These are phyloP conservation scores for Arthrocladium fulminans DNA, from an alignment of 2,329 filamentous ascomycete genomes.

Conservation along the genomic window DNA sequence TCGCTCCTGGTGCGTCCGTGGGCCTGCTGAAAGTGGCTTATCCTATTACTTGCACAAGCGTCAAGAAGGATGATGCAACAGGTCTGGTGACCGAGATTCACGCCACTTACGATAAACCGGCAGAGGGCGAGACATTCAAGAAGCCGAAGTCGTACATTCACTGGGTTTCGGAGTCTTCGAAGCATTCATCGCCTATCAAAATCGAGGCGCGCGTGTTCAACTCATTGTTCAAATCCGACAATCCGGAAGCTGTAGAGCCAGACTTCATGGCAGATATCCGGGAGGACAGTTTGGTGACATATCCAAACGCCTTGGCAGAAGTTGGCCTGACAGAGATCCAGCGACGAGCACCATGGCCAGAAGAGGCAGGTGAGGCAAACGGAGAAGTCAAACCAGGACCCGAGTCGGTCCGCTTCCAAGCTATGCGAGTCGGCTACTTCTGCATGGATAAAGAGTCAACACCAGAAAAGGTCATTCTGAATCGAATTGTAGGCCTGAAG, in stretches of 20 bases:
- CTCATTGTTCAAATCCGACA: conserved; percentile 75
- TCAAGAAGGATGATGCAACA: conserved; percentile 55
- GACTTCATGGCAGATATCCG: conserved; percentile 81
- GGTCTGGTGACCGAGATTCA: conserved; percentile 59
- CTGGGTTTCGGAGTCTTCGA: conserved; percentile 68
- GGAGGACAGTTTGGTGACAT: conserved; percentile 73
- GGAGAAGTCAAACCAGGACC: conserved; percentile 48
- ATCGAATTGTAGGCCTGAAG: conserved; percentile 85
- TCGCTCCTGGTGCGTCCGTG: conserved; percentile 65
- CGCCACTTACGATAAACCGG: conserved; percentile 58
- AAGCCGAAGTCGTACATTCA: conserved; percentile 77
- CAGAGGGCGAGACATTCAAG: conserved; percentile 52
- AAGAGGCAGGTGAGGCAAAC: conserved; percentile 61
- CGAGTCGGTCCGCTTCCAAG: conserved; percentile 82
- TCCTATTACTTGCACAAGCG: conserved; percentile 60
- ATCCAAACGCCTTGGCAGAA: conserved; percentile 69
- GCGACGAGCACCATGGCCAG: conserved; percentile 68
- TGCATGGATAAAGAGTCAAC: conserved; percentile 71
- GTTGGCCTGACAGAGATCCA: conserved; percentile 71
- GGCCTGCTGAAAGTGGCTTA: conserved; percentile 63
- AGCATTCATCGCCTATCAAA: conserved; percentile 49
- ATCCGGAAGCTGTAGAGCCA: conserved; percentile 66
- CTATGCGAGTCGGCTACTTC: conserved; percentile 80
- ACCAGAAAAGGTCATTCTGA: conserved; percentile 68
- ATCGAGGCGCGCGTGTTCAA: conserved; percentile 73